Base-by-base conservation (phyloP, 2,329 filamentous ascomycete genomes). In the Aspergillus proliferans region DNA sequence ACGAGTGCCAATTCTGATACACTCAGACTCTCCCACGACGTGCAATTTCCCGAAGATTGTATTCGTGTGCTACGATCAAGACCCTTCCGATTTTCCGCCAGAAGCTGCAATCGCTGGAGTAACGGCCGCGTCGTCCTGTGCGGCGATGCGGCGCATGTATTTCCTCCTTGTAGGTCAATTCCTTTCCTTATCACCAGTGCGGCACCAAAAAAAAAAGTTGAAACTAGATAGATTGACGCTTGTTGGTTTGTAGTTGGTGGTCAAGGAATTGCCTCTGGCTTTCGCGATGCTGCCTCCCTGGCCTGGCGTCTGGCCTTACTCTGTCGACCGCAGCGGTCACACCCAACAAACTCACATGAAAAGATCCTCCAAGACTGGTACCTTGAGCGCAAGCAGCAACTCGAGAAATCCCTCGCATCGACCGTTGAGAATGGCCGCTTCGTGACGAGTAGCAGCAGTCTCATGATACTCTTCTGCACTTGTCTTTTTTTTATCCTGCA, bases 131-230 rank as follows among this genome's bases (percentile, higher is more conserved):
- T 70, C 0, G 64, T 77, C 19, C 60, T 79, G 1, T 72, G 70
- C 41, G 76, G 76, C 14, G 76, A 79, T 52, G 68, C 76, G 5
- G 76, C 76, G 2, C 76, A 79, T 56, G 76, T 78, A 4, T 78
- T 78, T 50, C 76, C 76, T 5, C 76, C 76, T 2, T 78, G 66
- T 70, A 57, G 48, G 63, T 4, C 21, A 21, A 21, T 4, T 21
- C 21, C 21, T 21, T 21, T 21, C 21, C 21, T 21, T 21, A 21
- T 21, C 21, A 21, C 21, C 21, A 21, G 21, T 4, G 21, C 21
- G 21, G 4, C 21, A 21, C 3, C 3, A 21, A 21, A 21, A 21
- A 4, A 7, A 14, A 38, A 14, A 38, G n/a, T 38, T 6, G 10
- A 7, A 21, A 4, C 3, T 21, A 38, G 10, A 38, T 38, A n/a